Evolutionary conservation across 2,329 filamentous ascomycete species (phyloP).

Genomic region (Byssochlamys sp.): DNA sequence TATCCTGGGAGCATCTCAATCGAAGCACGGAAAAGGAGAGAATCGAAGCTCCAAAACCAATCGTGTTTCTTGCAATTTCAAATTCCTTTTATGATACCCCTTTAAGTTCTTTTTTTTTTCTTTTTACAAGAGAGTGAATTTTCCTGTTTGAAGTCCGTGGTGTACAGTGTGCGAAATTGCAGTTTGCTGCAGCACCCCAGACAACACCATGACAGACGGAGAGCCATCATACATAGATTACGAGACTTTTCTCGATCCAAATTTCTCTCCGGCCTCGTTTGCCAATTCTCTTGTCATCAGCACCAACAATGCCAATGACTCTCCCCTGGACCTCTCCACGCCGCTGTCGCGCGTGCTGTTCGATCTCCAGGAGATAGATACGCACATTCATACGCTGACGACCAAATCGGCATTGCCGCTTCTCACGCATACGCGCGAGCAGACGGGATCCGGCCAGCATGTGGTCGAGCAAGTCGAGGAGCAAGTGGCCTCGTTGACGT

Average conservation of each 20-base stretch:
- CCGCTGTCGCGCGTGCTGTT: constrained; percentile 89
- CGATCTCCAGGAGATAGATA: constrained; percentile 93
- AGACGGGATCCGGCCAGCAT: constrained; percentile 60
- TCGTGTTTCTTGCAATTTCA: background rate
- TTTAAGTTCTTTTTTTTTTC: background rate
- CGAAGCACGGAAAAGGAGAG: background rate
- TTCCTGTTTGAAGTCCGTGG: background rate
- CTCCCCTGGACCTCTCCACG: constrained; percentile 83
- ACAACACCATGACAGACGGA: constrained; percentile 22
- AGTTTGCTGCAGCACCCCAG: background rate
- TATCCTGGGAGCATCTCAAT: background rate
- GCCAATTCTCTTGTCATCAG: constrained; percentile 79
- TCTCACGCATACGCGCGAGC: constrained; percentile 64
- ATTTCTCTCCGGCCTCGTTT: constrained; percentile 71
- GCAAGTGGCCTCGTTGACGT: constrained; percentile 69
- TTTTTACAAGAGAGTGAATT: background rate
- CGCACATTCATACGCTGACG: constrained; percentile 82
- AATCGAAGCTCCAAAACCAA: background rate
- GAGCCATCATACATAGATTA: constrained; percentile 85
- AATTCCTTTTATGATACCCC: background rate
- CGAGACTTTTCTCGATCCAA: constrained; percentile 73
- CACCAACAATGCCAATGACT: constrained; percentile 87
- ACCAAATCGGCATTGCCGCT: constrained; percentile 74
- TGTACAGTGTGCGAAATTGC: background rate
- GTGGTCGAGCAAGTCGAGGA: constrained; percentile 69